Evolutionary conservation across 106 monocot species (phyloP).

Genomic region (Platanthera guangdongensis): DNA sequence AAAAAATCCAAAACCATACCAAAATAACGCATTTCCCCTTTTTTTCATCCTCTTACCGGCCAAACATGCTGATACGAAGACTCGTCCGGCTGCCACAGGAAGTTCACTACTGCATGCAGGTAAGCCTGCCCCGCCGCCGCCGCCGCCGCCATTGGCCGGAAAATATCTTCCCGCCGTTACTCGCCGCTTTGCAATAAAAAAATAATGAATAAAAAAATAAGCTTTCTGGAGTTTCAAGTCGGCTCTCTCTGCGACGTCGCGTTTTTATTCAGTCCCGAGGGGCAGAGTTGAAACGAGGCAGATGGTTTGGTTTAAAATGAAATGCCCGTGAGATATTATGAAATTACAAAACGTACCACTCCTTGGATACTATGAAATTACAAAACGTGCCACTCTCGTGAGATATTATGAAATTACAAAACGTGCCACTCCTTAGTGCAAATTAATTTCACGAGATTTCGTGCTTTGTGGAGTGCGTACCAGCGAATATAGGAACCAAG

Average conservation of each 20-base stretch:
- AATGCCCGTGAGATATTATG: not conserved
- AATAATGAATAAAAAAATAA: not conserved
- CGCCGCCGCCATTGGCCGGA: not conserved
- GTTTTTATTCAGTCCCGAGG: not conserved
- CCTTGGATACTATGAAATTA: slow-evolving; percentile 11
- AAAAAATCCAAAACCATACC: not conserved
- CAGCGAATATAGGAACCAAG: not conserved
- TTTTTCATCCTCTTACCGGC: slow-evolving; percentile 28
- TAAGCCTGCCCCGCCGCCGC: slow-evolving; percentile 5
- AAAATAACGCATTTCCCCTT: not conserved
- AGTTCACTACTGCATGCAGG: slow-evolving; percentile 22
- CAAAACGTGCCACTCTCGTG: too few relatives aligned
- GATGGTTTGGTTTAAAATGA: not conserved
- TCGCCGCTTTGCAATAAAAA: not conserved
- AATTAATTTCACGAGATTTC: slow-evolving; percentile 9
- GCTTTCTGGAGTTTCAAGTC: not conserved
- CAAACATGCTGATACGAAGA: slow-evolving; percentile 45
- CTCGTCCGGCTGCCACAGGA: slow-evolving; percentile 38
- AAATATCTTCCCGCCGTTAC: not conserved
- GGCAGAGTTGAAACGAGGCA: not conserved
- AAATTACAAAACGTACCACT: not conserved
- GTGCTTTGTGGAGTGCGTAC: not conserved
- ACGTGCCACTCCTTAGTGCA: not conserved
- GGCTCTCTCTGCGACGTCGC: not conserved
- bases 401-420: not conserved